Conservation (phyloP, 73 alveolate species). For the Urostyla sp. region DNA sequence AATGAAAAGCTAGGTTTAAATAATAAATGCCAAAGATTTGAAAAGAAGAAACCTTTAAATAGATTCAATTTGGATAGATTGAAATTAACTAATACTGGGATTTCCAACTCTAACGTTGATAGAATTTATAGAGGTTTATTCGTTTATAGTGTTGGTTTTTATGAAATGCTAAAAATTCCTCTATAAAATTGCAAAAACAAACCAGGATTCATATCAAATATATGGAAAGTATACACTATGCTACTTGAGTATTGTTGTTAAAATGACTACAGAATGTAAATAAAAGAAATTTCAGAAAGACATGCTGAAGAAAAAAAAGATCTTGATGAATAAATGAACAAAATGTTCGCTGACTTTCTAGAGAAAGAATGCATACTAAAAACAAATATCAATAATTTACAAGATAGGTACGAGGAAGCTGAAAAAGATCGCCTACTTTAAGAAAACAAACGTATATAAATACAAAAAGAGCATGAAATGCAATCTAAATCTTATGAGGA, state of each 20-base stretch:
- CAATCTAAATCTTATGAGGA: conserved; percentile 50
- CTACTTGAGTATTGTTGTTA: conserved; percentile 77
- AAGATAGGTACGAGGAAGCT: neutral
- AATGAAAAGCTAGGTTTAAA: conserved; percentile 13
- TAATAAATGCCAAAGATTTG: conserved; percentile 45
- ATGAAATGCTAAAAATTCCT: conserved; percentile 61
- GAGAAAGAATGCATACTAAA: conserved; percentile 43
- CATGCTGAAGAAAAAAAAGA: conserved; percentile 45
- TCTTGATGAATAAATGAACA: conserved; percentile 3
- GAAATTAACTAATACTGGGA: conserved; percentile 39
- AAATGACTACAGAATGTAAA: conserved; percentile 70
- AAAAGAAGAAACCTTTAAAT: conserved; percentile 39
- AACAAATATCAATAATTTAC: conserved; percentile 18
- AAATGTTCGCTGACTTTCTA: conserved; percentile 12
- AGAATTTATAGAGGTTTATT: conserved; percentile 67
- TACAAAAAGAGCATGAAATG: conserved; percentile 34
- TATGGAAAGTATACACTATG: conserved; percentile 75
- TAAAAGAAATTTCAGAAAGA: conserved; percentile 49
- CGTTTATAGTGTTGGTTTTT: conserved; percentile 74
- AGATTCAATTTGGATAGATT: conserved; percentile 54
- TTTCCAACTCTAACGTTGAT: conserved; percentile 52
- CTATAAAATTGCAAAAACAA: conserved; percentile 48
- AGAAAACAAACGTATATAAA: conserved; percentile 5
- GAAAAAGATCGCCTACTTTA: conserved; percentile 39
- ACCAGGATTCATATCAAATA: conserved; percentile 40